Base-by-base conservation (phyloP, 2,329 filamentous ascomycete genomes). In the Claviceps capensis region DNA sequence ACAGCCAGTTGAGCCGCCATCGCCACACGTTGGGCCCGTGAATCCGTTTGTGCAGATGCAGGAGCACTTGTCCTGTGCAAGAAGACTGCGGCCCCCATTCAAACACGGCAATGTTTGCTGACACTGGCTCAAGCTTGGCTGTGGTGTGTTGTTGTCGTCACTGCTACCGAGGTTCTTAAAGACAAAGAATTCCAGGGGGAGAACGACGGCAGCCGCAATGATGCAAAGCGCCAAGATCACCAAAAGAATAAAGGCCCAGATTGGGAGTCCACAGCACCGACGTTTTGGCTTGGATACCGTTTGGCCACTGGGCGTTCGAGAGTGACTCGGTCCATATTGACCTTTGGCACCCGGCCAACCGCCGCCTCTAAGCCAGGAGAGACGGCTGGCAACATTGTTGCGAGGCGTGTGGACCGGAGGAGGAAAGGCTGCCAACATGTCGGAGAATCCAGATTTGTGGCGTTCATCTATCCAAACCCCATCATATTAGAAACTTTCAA, bases 1-100 rank as follows among this genome's bases (percentile, higher is more conserved):
- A 60, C 78, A 82, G 16, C 76, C 77, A 41, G 71, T 66, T 1
- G 71, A 65, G 48, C 71, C 72, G 1, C 67, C 63, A 23, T 67
- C 64, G 5, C 71, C 73, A 61, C 78, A 81, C 54, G 76, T 71
- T 22, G 69, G 67, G 14, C 77, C 76, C 0, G 86, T 90, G 64
- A 91, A 97, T 1, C 90, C 88, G 60, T 93, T 89, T 22, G 84
- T 81, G 67, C 91, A 98, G 44, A 96, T 81, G 64, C 91, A 98
- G 13, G 83, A 84, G 68, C 91, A 97, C 19, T 77, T 71, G 3
- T 79, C 77, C 52, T 79, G 73, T 16, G 77, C 79, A 19, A 88
- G 67, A 16, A 91, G 78, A 52, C 83, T 89, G 17, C 83, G 82
- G 30, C 91, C 91, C 9, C 88, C 88, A 57, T 97, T 95, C 50